Conservation (phyloP, 2,329 filamentous ascomycete genomes). For the Diplodia mutila region DNA sequence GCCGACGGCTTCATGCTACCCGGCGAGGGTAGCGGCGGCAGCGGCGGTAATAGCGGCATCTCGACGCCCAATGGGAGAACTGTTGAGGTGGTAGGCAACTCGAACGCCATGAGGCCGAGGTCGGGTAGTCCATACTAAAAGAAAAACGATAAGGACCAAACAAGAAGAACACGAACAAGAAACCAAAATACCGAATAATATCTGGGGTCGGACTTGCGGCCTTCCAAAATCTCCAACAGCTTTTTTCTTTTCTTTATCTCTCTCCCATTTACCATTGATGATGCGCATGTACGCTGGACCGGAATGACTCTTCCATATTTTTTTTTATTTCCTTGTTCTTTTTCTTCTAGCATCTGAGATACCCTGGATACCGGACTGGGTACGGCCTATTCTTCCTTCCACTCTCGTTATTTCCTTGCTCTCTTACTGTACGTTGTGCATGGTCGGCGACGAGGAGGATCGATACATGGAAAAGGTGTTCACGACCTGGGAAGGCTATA, state of each 20-base stretch:
- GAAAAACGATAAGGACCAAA: not conserved
- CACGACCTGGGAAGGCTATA: slow-evolving; percentile 1
- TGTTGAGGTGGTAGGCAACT: not conserved
- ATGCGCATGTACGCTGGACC: not conserved
- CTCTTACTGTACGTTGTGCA: not conserved
- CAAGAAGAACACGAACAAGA: not conserved
- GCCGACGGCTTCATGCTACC: not conserved
- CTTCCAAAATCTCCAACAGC: not conserved
- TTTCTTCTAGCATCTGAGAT: slow-evolving; percentile 2
- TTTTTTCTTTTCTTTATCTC: not conserved
- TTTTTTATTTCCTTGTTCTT: not conserved
- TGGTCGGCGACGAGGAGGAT: not conserved
- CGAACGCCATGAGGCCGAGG: not conserved
- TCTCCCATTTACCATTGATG: not conserved
- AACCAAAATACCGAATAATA: not conserved
- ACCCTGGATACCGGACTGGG: slow-evolving; percentile 5
- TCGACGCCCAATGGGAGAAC: not conserved
- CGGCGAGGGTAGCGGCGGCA: not conserved
- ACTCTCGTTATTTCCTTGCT: not conserved
- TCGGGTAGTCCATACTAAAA: slow-evolving; percentile 7
- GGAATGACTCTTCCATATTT: not conserved
- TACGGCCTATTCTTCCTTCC: not conserved
- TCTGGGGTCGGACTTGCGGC: not conserved
- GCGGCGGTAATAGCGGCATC: not conserved
- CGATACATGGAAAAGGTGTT: slow-evolving; percentile 7